Percentiles rank a stretch among this genome's conserved stretches.
These are phyloP conservation scores for Dictyophora rubrovolvata DNA, from an alignment of 768 basidiomycete species.

Conservation along the genomic window DNA sequence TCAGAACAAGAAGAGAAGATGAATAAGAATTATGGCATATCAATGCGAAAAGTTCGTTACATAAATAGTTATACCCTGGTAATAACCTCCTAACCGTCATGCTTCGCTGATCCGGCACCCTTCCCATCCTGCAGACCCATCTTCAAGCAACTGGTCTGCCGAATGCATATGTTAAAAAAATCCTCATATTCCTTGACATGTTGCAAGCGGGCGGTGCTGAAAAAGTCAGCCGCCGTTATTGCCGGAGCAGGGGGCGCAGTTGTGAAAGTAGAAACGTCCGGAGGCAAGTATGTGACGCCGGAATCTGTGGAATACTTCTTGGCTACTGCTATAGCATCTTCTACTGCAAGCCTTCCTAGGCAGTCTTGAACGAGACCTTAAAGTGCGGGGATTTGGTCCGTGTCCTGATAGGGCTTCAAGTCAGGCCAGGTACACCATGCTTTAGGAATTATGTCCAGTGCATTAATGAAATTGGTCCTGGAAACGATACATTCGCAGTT, in stretches of 20 bases:
- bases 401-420: not conserved
- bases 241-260: not conserved
- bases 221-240: too few species aligned
- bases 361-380: not conserved
- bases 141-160: not conserved
- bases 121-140: not conserved
- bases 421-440: not conserved
- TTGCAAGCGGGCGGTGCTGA: not conserved
- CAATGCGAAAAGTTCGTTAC: not conserved
- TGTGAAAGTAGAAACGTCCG: not conserved
- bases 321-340: not conserved
- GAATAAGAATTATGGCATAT: not conserved
- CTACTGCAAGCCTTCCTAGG: not conserved
- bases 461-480: conserved; percentile 9
- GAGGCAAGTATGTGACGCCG: not conserved
- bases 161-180: not conserved
- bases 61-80: not conserved
- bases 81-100: not conserved
- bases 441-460: conserved; percentile 6
- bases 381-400: not conserved
- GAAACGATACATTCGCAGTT: too few species aligned
- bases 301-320: not conserved
- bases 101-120: not conserved
- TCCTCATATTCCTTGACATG: not conserved
- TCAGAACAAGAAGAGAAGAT: not conserved